These are phyloP conservation scores for Madurella fahalii DNA, from an alignment of 2,329 filamentous ascomycete species.

Conservation along the genomic window DNA sequence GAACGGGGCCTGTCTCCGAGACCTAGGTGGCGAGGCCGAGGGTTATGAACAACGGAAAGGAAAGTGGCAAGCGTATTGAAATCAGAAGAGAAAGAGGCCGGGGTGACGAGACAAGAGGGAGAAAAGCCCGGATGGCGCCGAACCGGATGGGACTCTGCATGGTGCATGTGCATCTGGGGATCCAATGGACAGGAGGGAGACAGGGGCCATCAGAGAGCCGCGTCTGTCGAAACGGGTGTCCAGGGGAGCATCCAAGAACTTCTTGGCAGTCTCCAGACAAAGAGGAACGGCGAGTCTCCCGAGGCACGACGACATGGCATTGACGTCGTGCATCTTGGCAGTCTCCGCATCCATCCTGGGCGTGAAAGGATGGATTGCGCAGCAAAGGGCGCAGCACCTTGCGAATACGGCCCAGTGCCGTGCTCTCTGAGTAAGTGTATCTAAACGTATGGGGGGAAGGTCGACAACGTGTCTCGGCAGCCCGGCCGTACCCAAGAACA, in stretches of 20 bases:
- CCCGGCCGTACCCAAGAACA: background rate
- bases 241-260: background rate
- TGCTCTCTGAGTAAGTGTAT: too few species aligned
- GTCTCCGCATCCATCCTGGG: background rate
- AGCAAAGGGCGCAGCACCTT: too few species aligned
- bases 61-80: background rate
- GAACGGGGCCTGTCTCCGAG: background rate
- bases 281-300: background rate
- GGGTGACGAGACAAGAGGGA: background rate
- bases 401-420: too few species aligned
- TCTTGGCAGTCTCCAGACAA: background rate
- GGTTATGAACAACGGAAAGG: background rate
- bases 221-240: background rate
- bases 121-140: background rate
- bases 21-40: slow-evolving; percentile 1
- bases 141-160: background rate
- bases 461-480: background rate
- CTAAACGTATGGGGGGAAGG: too few species aligned
- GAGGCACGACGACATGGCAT: background rate
- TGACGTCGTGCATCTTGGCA: slow-evolving; percentile 6
- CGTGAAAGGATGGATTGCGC: too few species aligned
- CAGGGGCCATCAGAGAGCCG: background rate
- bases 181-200: slow-evolving; percentile 1
- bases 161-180: slow-evolving; percentile 3
- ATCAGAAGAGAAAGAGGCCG: background rate